phyloP scores from a whole-genome alignment of 2,329 filamentous ascomycete genomes.

The Fusarium beomiforme region DNA sequence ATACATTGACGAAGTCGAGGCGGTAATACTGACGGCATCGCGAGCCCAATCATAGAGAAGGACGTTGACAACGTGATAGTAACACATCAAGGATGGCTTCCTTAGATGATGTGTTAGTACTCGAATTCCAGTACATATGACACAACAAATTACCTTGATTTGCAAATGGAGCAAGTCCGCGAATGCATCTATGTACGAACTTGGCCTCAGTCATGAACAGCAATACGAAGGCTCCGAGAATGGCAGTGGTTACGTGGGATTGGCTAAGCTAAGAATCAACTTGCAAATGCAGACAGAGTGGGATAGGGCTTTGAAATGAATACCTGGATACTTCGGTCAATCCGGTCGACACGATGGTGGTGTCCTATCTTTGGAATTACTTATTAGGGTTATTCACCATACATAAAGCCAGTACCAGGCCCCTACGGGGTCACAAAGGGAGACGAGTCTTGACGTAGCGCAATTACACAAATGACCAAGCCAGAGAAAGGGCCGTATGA shows the following conservation, averaged over 20 bases:
- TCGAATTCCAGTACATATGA: conserved; percentile 19
- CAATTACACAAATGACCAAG: conserved; percentile 26
- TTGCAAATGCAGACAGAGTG: conserved; percentile 15
- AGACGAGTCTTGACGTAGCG: conserved; percentile 19
- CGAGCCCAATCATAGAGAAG: conserved; percentile 40
- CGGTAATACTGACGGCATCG: conserved; percentile 34
- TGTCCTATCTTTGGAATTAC: conserved; percentile 29
- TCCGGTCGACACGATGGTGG: conserved; percentile 11
- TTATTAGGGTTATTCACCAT: conserved; percentile 32
- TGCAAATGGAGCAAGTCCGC: conserved; percentile 24
- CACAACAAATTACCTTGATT: conserved; percentile 19
- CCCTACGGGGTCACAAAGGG: conserved; percentile 18
- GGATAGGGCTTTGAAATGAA: conserved; percentile 12
- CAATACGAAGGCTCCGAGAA: conserved; percentile 27
- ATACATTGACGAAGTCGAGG: conserved; percentile 18
- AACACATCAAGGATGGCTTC: conserved; percentile 21
- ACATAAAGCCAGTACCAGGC: conserved; percentile 1
- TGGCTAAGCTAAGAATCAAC: conserved; percentile 7
- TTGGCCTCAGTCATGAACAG: conserved; percentile 31
- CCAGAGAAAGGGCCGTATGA: conserved; percentile 33
- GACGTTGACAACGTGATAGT: conserved; percentile 39
- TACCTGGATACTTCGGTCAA: conserved; percentile 22
- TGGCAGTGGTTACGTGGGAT: conserved; percentile 29
- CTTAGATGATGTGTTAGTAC: conserved; percentile 17
- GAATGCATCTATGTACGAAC: conserved; percentile 30